Conservation (phyloP, 306 rosid genomes). For the Cucurbita argyrosperma region DNA sequence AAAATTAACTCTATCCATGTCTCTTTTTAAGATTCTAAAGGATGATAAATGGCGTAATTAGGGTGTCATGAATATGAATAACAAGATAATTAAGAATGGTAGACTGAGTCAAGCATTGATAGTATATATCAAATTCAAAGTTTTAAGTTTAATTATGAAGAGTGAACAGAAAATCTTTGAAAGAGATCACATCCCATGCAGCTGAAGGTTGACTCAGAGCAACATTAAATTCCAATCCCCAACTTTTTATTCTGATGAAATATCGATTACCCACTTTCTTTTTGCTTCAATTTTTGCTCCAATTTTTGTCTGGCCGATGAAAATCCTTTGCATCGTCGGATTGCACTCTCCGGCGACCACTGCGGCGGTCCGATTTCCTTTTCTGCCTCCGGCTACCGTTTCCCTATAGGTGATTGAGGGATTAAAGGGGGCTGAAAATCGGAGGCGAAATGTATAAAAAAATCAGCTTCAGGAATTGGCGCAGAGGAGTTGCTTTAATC, state of each 20-base stretch:
- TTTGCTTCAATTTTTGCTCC: neutral
- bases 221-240: neutral
- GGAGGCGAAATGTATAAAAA: conserved; percentile 72
- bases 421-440: neutral
- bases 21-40: neutral
- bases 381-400: neutral
- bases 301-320: neutral
- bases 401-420: neutral
- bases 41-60: no score
- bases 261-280: neutral
- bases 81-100: neutral
- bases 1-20: neutral
- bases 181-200: neutral
- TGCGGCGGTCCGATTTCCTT: neutral
- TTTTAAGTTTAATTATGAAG: neutral
- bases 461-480: conserved; percentile 99
- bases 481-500: conserved; percentile 95
- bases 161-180: neutral
- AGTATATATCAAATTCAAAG: neutral
- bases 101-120: neutral
- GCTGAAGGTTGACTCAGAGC: neutral
- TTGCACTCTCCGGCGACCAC: neutral
- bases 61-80: neutral
- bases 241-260: neutral
- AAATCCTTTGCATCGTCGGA: neutral